A percentile compares a stretch with the other conserved stretches of the same genome.
Conservation (phyloP, 768 basidiomycete species). For the Suillus luteus region DNA sequence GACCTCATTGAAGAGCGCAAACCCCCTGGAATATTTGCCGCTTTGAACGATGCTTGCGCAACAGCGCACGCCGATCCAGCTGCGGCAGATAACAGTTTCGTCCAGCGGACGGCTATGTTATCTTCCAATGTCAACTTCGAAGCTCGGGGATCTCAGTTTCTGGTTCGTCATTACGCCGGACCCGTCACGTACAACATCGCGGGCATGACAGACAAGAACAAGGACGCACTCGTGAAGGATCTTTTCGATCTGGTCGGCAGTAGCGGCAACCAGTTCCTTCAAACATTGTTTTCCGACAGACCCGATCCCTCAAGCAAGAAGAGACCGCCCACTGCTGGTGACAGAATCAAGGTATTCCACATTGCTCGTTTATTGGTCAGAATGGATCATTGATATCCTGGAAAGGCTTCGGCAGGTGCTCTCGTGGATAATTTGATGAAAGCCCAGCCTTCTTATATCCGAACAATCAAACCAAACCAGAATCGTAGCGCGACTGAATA, state of each 20-base stretch:
- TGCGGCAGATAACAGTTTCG: slow-evolving; percentile 96
- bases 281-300: slow-evolving; percentile 87
- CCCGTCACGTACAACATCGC: slow-evolving; percentile 97
- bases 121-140: slow-evolving; percentile 93
- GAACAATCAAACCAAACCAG: slow-evolving; percentile 99
- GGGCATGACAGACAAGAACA: slow-evolving; percentile 99
- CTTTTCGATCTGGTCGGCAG: slow-evolving; percentile 83
- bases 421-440: slow-evolving; percentile 98
- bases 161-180: slow-evolving; percentile 96
- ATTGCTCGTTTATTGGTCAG: neutral
- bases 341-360: slow-evolving; percentile 84
- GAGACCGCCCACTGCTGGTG: slow-evolving; percentile 94
- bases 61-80: slow-evolving; percentile 97
- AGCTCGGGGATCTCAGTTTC: slow-evolving; percentile 88
- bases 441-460: slow-evolving; percentile 96
- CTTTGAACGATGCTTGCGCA: slow-evolving; percentile 97
- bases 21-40: slow-evolving; percentile 96
- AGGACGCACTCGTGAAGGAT: slow-evolving; percentile 95
- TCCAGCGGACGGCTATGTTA: slow-evolving; percentile 83
- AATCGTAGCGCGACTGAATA: slow-evolving; percentile 92
- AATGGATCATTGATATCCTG: slow-evolving; percentile 3
- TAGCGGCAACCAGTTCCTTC: slow-evolving; percentile 84
- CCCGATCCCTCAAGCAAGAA: slow-evolving; percentile 98
- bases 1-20: slow-evolving; percentile 96
- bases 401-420: slow-evolving; percentile 86